Conservation (phyloP, 1,284 basidiomycete genomes). For the Sanghuangporus baumii region DNA sequence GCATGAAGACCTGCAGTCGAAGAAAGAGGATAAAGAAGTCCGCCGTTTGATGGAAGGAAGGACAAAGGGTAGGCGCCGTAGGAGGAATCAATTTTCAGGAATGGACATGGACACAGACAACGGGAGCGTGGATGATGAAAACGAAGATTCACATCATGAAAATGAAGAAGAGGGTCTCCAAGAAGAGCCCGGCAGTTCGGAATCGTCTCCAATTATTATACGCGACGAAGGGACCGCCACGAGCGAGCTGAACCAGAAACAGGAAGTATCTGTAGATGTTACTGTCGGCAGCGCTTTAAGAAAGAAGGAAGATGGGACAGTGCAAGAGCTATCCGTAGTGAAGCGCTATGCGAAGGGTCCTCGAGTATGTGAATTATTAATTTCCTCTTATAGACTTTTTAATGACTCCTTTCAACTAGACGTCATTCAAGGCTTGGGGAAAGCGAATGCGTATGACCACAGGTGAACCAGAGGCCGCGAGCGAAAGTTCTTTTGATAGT, state of each 20-base stretch:
- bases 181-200: constrained; percentile 6
- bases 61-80: constrained; percentile 40
- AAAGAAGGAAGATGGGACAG: constrained; percentile 52
- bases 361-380: constrained; percentile 33
- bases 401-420: constrained; percentile 21
- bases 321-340: constrained; percentile 41
- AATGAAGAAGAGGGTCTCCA: neutral
- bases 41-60: constrained; percentile 46
- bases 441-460: constrained; percentile 24
- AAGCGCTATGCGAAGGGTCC: constrained; percentile 34
- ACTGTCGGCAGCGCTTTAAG: constrained; percentile 48
- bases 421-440: constrained; percentile 38
- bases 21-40: constrained; percentile 54
- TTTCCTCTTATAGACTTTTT: neutral
- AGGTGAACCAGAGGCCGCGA: neutral
- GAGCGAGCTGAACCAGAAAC: neutral
- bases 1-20: constrained; percentile 53
- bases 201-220: constrained; percentile 7
- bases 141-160: constrained; percentile 8
- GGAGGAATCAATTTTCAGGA: constrained; percentile 31
- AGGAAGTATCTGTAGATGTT: neutral
- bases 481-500: constrained; percentile 66
- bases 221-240: constrained; percentile 1
- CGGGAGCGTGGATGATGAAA: constrained; percentile 7
- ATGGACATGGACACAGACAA: constrained; percentile 20